Conservation (phyloP, 345 rosid genomes). For the Pistacia integerrima region DNA sequence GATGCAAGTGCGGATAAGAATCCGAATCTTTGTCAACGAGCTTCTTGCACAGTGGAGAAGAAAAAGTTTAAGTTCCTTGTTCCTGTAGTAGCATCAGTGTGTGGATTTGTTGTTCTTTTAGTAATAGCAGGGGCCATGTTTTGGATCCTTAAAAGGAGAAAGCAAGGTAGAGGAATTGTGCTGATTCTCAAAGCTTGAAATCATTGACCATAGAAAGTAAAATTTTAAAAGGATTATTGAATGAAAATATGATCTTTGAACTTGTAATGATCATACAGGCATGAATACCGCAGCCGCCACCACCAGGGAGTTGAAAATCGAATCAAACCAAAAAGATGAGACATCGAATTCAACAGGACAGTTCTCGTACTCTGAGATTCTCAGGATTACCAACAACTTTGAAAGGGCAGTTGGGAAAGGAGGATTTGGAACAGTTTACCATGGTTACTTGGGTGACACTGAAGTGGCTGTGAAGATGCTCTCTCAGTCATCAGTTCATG, state of each 20-base stretch:
- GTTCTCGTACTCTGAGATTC: constrained; percentile 22
- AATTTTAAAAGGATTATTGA: background rate
- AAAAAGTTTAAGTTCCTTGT: constrained; percentile 18
- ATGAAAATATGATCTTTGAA: constrained; percentile 2
- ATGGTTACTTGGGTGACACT: constrained; percentile 25
- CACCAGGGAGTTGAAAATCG: background rate
- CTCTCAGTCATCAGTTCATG: constrained; percentile 22
- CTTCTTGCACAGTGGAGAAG: constrained; percentile 39
- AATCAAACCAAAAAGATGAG: background rate
- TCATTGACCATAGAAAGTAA: background rate
- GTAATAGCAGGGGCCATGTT: constrained; percentile 20
- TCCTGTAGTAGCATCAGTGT: constrained; percentile 33
- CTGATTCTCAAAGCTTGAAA: background rate
- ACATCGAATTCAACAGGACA: constrained; percentile 24
- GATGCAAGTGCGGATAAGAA: constrained; percentile 38
- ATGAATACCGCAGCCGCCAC: background rate
- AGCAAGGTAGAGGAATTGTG: constrained; percentile 16
- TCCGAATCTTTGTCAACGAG: constrained; percentile 37
- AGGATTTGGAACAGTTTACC: constrained; percentile 35
- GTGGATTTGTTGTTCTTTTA: constrained; percentile 28
- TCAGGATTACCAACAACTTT: constrained; percentile 31
- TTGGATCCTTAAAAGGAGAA: constrained; percentile 28
- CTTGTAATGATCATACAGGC: background rate
- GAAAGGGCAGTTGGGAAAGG: constrained; percentile 29
- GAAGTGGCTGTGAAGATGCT: constrained; percentile 37